phyloP scores from a whole-genome alignment of 768 basidiomycete genomes.

The Lactarius trivialis region DNA sequence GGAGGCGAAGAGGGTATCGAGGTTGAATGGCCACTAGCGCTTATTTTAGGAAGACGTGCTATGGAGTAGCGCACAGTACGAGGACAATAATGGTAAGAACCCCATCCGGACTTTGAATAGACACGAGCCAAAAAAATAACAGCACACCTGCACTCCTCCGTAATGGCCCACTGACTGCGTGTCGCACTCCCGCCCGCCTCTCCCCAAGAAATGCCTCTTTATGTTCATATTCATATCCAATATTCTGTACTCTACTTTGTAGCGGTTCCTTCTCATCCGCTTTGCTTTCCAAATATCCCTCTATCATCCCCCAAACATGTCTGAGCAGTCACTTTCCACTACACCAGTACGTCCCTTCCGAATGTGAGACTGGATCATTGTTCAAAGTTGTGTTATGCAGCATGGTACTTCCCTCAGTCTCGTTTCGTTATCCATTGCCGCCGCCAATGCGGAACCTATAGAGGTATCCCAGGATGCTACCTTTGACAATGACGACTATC shows the following conservation, averaged over 20 bases:
- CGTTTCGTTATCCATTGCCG: conserved; percentile 63
- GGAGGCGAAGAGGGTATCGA: conserved; percentile 28
- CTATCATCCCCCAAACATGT: conserved; percentile 8
- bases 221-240: conserved; percentile 14
- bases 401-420: conserved; percentile 37
- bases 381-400: conserved; percentile 2
- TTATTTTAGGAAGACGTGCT: conserved; percentile 20
- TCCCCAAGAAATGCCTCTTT: conserved; percentile 20
- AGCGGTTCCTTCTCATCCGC: not conserved
- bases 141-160: conserved; percentile 3
- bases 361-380: not conserved
- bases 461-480: conserved; percentile 28
- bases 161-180: conserved; percentile 19
- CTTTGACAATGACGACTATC: conserved; percentile 20
- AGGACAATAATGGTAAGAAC: conserved; percentile 8
- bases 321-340: conserved; percentile 1
- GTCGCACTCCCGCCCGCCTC: conserved; percentile 2
- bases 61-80: not conserved
- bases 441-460: conserved; percentile 45
- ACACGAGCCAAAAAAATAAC: not conserved
- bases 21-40: conserved; percentile 37
- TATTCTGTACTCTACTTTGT: conserved; percentile 16
- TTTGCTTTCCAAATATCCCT: not conserved
- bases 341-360: conserved; percentile 11
- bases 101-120: conserved; percentile 21